Evolutionary conservation across 106 monocot species (phyloP).

Genomic region (Hemerocallis citrina): DNA sequence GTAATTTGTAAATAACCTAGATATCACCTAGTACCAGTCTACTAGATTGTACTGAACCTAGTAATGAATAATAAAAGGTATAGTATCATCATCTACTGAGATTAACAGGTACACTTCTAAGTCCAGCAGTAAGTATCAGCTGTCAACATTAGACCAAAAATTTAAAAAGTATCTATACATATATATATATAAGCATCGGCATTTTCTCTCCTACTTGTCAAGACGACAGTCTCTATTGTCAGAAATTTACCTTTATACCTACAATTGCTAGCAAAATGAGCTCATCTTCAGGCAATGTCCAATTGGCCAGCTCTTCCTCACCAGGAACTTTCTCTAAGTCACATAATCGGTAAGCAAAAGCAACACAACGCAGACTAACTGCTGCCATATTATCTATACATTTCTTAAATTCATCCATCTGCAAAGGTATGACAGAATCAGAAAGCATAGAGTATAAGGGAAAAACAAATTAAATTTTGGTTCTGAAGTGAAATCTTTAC

Average conservation of each 20-base stretch:
- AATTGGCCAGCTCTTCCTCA: conserved; percentile 54
- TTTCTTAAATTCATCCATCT: conserved; percentile 63
- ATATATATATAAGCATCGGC: not conserved
- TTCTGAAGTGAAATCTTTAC: conserved; percentile 9
- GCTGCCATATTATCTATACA: conserved; percentile 86
- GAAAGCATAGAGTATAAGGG: not conserved
- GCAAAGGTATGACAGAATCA: conserved; percentile 7
- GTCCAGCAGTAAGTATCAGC: no score
- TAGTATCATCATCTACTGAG: not conserved
- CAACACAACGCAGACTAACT: conserved; percentile 76
- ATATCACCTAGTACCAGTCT: not conserved
- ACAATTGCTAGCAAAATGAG: conserved; percentile 71
- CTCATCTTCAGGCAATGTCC: conserved; percentile 77
- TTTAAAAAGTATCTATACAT: not conserved
- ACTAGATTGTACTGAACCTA: not conserved
- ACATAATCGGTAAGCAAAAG: conserved; percentile 65
- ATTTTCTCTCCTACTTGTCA: not conserved
- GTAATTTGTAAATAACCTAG: not conserved
- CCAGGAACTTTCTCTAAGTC: conserved; percentile 43
- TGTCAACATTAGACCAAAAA: no score
- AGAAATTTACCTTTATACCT: conserved; percentile 72
- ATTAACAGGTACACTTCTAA: not conserved
- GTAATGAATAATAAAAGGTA: not conserved
- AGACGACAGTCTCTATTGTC: not conserved
- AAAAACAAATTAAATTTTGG: not conserved